phyloP scores from a whole-genome alignment of 495 filamentous ascomycete genomes.

The Trichoderma gamsii region DNA sequence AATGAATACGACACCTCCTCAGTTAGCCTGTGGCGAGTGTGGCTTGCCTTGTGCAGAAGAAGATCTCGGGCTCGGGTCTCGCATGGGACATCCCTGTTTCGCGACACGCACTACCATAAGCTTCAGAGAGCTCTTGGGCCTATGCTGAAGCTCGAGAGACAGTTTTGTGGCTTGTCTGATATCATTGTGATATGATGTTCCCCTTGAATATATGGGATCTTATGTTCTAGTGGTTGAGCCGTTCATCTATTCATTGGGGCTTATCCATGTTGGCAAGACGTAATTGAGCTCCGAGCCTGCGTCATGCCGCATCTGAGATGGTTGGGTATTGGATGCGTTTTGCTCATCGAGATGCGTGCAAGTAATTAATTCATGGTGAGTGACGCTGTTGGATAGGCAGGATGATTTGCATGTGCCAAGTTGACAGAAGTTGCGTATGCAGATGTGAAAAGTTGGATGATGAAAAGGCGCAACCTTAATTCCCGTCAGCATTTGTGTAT shows the following conservation, averaged over 20 bases:
- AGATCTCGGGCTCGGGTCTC: background rate
- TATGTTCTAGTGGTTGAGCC: background rate
- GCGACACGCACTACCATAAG: background rate
- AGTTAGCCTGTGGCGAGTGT: conserved; percentile 4
- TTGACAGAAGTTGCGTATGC: background rate
- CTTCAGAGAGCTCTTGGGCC: background rate
- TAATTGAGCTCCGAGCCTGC: background rate
- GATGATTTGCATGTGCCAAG: background rate
- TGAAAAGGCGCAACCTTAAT: conserved; percentile 1
- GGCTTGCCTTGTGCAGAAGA: background rate
- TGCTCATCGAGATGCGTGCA: background rate
- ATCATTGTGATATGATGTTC: conserved; percentile 11
- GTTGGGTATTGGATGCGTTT: background rate
- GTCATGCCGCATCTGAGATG: background rate
- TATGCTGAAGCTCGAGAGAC: background rate
- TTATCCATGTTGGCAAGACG: background rate
- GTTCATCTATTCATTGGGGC: background rate
- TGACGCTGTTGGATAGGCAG: background rate
- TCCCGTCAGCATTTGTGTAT: background rate
- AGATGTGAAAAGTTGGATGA: background rate
- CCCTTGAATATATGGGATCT: background rate
- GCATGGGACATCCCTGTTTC: conserved; percentile 2
- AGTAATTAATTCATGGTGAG: background rate
- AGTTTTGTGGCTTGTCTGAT: conserved; percentile 8
- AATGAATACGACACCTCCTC: conserved; percentile 2